Base-by-base conservation (phyloP, 805 yeast species). In the Sugiyamaella marilandica region DNA sequence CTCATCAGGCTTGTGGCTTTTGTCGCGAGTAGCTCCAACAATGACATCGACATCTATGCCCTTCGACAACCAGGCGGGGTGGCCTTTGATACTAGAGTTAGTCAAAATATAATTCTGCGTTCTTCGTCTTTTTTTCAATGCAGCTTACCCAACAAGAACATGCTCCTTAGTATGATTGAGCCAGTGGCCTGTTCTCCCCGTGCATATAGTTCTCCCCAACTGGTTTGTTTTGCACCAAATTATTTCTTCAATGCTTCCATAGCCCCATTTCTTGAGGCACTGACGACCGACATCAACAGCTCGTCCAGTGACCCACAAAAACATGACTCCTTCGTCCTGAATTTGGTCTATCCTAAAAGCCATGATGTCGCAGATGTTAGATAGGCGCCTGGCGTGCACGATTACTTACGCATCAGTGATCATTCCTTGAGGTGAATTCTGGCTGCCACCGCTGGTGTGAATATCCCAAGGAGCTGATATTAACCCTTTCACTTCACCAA, bases 171-270 rank as follows among this genome's bases (percentile, higher is more conserved):
- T 86, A 68, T 91, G 98, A 65, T 91, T 91, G 50, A 91, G 74
- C 98, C 98, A 91, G 66, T 91, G 98, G 0, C 98, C 98, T 0
- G 98, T 91, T 58, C 97, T 73, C 1, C 98, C 98, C 0, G 98
- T 92, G 55, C 95, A 90, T 41, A 91, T 90, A 0, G 97, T 91
- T 55, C 96, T 74, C 18, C 84, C 81, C 55, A 92, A 70, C 65
- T 92, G 97, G 66, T 91, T 91, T 4, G 94, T 81, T 67, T 91
- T 91, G 54, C 89, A 79, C 98, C 98, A 91, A 8, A 91, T 79
- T 56, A 91, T 68, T 65, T 91, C 97, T 66, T 90, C 92, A 19
- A 80, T 70, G 4, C 85, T 80, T 35, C 69, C 65, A 65, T 91
- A 91, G 1, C 97, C 97, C 96, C 97, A 90, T 54, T 79, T 81